Evolutionary conservation across 106 monocot species (phyloP), one percentile per base, ranked within the genome.

Genomic region (Posidonia australis): DNA sequence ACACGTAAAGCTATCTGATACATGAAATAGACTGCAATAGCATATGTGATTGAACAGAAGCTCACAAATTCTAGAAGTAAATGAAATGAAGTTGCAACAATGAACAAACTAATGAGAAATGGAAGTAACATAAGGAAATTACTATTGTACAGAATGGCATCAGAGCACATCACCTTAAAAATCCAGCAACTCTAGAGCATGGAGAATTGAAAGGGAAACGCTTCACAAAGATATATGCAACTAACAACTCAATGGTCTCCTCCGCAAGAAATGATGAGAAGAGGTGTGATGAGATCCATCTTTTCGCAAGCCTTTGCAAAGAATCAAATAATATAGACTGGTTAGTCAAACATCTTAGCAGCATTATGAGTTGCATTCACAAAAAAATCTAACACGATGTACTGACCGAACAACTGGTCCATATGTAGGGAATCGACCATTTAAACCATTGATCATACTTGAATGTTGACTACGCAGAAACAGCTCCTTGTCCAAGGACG

Each of bases 361-460:
- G 18, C 2, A 25, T 55, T 24, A 9, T 0, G 9, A 30, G 17
- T 12, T n/a, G 5, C 31, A 18, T 61, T 27, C 26, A 57, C 59
- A 30, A 30, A 1, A 43, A 9, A 21, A 55, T 55, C 12, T 55
- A 20, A 58, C 19, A 47, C 11, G 47, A 58, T 19, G n/a, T 21
- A 10, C 70, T 79, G 30, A 90, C 94, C 94, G 77, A 10, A 91
- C 98, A 78, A 91, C 87, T 9, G 90, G 74, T 5, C 87, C 90
- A 79, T 85, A 98, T 53, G 73, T 67, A 48, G 84, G 87, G 58
- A 77, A 85, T 44, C 85, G 73, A 11, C 98, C 91, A 63, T 87
- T 77, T 65, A 98, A 59, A 62, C 91, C 98, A 91, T 98, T 90
- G 52, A 91, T 91, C 91, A 98, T 98, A 65, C 98, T 91, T 25